Percentiles rank a stretch among this genome's conserved stretches.
phyloP scores from a whole-genome alignment of 305 asterid genomes.

The Solanum chacoense region DNA sequence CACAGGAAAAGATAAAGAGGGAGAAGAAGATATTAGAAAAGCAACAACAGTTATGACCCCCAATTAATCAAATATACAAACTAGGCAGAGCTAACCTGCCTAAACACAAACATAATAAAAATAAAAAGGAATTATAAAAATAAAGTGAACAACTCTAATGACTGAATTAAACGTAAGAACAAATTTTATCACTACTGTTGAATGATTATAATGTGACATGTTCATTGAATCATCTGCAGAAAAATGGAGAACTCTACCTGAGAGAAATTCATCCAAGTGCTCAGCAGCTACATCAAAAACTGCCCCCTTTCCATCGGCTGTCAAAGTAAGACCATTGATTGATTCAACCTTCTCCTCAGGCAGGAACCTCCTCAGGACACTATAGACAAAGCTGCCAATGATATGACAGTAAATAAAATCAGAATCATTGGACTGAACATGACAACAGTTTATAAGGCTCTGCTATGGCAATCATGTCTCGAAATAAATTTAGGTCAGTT shows the following conservation, averaged over 20 bases:
- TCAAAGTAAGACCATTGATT: constrained; percentile 71
- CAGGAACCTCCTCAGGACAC: constrained; percentile 62
- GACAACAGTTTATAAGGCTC: not conserved
- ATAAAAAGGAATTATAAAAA: not conserved
- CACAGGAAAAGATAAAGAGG: not conserved
- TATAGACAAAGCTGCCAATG: constrained; percentile 46
- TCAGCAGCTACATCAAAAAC: constrained; percentile 72
- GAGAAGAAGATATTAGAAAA: not conserved
- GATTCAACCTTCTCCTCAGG: constrained; percentile 85
- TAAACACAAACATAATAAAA: not conserved
- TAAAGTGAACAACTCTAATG: not conserved
- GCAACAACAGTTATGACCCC: constrained; percentile 12
- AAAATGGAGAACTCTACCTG: constrained; percentile 29
- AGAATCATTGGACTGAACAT: not conserved
- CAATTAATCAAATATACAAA: constrained; percentile 13
- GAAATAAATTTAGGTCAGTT: not conserved
- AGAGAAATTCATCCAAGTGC: constrained; percentile 53
- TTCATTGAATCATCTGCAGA: not conserved
- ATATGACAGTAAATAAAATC: not conserved
- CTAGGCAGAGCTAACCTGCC: not conserved
- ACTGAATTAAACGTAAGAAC: not conserved
- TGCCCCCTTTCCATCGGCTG: constrained; percentile 88
- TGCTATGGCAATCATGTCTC: not conserved
- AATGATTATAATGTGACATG: not conserved
- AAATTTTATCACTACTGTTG: not conserved